Percentiles rank a stretch among this genome's conserved stretches.
Evolutionary conservation across 768 basidiomycete genomes (phyloP).

Genomic region (Amanita rubescens): DNA sequence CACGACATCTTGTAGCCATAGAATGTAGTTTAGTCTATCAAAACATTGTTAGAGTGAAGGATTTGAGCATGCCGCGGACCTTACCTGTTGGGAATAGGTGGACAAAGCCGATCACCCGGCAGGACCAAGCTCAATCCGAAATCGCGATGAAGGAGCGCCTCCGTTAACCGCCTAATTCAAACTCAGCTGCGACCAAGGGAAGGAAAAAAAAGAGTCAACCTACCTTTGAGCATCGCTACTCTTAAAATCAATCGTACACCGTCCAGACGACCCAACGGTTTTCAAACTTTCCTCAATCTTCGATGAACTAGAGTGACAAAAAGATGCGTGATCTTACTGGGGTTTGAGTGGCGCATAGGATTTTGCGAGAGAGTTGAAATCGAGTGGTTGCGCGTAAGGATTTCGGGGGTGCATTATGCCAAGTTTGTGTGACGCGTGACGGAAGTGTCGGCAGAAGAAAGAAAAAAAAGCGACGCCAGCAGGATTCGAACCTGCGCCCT

Average conservation of each 20-base stretch:
- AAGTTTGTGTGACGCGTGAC: no score
- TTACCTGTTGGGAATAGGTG: no score
- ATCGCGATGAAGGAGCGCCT: slow-evolving; percentile 69
- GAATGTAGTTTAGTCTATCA: slow-evolving; percentile 76
- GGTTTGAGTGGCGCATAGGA: slow-evolving; percentile 48
- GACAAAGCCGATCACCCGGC: slow-evolving; percentile 73
- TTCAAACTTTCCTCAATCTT: slow-evolving; percentile 12
- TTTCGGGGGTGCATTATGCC: slow-evolving; percentile 41
- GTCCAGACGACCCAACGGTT: slow-evolving; percentile 19
- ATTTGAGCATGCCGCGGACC: not conserved
- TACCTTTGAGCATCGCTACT: slow-evolving; percentile 66
- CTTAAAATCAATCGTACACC: slow-evolving; percentile 65
- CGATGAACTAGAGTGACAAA: no score
- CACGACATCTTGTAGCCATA: slow-evolving; percentile 76
- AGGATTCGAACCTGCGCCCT: slow-evolving; percentile 66
- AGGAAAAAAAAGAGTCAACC: not conserved
- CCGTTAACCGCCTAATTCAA: slow-evolving; percentile 58
- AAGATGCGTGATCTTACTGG: no score
- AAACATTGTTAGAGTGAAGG: not conserved
- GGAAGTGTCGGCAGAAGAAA: not conserved
- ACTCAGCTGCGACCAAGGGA: not conserved
- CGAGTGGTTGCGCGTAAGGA: slow-evolving; percentile 31
- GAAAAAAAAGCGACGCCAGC: slow-evolving; percentile 41
- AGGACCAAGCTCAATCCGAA: slow-evolving; percentile 58
- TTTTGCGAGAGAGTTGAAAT: slow-evolving; percentile 54